Percentiles rank a stretch among this genome's conserved stretches.
Evolutionary conservation across 1,284 basidiomycete species (phyloP).

Genomic region (Tilletia walkeri): DNA sequence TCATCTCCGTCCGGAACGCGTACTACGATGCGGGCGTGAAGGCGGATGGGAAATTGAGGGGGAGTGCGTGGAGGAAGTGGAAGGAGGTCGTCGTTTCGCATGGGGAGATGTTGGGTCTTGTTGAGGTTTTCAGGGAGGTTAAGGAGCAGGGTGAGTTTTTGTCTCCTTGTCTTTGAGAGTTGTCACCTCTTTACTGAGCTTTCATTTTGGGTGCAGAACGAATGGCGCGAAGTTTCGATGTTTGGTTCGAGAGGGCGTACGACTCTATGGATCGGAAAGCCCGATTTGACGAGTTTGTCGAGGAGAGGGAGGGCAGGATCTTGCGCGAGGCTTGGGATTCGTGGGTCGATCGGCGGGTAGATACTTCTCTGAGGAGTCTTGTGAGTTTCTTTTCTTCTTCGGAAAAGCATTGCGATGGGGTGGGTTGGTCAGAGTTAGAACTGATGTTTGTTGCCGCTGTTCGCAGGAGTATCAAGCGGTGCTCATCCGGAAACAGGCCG

Average conservation of each 20-base stretch:
- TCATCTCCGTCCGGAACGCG: neutral
- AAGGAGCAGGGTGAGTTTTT: slow-evolving; percentile 1
- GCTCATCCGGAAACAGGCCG: neutral
- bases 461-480: slow-evolving; percentile 8
- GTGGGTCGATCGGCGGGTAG: neutral
- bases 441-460: neutral
- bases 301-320: neutral
- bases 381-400: neutral
- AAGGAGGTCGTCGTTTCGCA: neutral
- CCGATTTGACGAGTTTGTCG: neutral
- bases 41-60: neutral
- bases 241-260: slow-evolving; percentile 10
- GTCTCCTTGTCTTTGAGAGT: neutral
- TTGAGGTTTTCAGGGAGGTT: neutral
- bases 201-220: neutral
- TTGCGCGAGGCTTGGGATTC: neutral
- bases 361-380: neutral
- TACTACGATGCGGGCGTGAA: neutral
- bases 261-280: slow-evolving; percentile 3
- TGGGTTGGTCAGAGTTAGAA: no score
- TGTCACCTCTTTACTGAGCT: neutral
- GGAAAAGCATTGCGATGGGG: no score
- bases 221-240: neutral
- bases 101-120: neutral
- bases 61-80: neutral